These are phyloP conservation scores for Gossypium turneri DNA, from an alignment of 345 rosid genomes.

Conservation along the genomic window DNA sequence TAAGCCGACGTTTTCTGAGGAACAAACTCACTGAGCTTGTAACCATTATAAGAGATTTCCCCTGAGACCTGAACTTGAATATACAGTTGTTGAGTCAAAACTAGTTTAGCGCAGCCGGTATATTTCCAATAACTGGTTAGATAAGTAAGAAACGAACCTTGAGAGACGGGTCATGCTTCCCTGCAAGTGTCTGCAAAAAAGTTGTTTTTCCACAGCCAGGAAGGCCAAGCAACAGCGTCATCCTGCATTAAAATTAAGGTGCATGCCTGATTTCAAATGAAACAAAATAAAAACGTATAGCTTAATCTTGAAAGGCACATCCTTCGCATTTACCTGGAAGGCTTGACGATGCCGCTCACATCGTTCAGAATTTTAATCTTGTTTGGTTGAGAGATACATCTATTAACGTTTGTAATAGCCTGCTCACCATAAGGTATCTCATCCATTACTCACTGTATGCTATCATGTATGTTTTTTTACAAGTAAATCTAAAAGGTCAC, in stretches of 20 bases:
- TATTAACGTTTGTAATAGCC: conserved; percentile 8
- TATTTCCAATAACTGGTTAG: background rate
- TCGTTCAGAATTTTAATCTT: conserved; percentile 32
- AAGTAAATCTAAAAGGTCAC: too few relatives aligned
- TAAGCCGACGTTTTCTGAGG: conserved; percentile 61
- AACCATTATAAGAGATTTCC: conserved; percentile 51
- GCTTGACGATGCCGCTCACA: conserved; percentile 41
- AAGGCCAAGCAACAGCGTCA: conserved; percentile 48
- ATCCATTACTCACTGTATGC: background rate
- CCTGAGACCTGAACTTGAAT: conserved; percentile 39
- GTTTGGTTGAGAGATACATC: conserved; percentile 13
- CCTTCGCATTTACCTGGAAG: conserved; percentile 31
- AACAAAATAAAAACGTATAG: background rate
- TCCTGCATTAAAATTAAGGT: conserved; percentile 17
- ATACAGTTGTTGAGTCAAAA: background rate
- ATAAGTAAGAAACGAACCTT: conserved; percentile 23
- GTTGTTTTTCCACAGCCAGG: conserved; percentile 52
- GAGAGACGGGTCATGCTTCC: conserved; percentile 32
- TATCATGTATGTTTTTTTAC: too few relatives aligned
- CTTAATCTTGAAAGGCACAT: background rate
- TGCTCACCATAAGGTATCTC: conserved; percentile 5
- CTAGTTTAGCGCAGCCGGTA: too few relatives aligned
- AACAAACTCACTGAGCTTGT: conserved; percentile 44
- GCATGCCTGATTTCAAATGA: background rate
- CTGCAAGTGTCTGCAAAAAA: conserved; percentile 43